phyloP scores from a whole-genome alignment of 1,284 basidiomycete genomes.

The Tausonia pullulans region DNA sequence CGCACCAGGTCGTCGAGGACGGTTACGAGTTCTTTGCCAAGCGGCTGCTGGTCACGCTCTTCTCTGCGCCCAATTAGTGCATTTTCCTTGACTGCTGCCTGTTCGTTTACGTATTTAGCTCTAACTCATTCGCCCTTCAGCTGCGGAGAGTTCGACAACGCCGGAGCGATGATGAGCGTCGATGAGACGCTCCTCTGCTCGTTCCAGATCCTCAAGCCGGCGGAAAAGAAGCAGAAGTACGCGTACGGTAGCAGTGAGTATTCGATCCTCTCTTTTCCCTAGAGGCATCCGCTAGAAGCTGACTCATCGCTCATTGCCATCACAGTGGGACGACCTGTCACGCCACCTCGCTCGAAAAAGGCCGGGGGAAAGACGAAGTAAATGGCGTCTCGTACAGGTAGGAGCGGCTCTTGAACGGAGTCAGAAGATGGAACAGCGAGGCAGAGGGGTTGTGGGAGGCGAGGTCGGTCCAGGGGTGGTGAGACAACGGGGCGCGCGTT shows the following conservation, averaged over 20 bases:
- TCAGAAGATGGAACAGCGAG: not conserved
- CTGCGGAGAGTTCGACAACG: conserved; percentile 46
- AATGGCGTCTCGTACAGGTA: not conserved
- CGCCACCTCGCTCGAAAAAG: conserved; percentile 5
- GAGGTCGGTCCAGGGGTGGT: not conserved
- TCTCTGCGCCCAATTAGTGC: conserved; percentile 96
- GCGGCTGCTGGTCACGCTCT: conserved; percentile 89
- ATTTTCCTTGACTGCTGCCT: conserved; percentile 46
- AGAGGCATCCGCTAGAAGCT: no score
- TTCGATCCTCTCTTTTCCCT: not conserved
- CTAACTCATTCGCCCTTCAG: not conserved
- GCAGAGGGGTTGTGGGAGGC: not conserved
- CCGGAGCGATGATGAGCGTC: conserved; percentile 95
- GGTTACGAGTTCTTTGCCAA: conserved; percentile 99
- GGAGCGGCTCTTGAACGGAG: no score
- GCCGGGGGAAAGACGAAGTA: not conserved
- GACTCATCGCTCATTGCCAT: not conserved
- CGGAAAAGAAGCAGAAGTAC: conserved; percentile 73
- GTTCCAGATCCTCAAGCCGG: conserved; percentile 96
- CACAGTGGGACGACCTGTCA: conserved; percentile 3
- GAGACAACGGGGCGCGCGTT: no score
- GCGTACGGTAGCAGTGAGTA: conserved; percentile 4
- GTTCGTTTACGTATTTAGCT: not conserved
- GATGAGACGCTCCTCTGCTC: conserved; percentile 89
- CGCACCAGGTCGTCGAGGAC: conserved; percentile 80